Evolutionary conservation across 352 stramenopile species (phyloP).

Genomic region (Phytophthora citrophthora): DNA sequence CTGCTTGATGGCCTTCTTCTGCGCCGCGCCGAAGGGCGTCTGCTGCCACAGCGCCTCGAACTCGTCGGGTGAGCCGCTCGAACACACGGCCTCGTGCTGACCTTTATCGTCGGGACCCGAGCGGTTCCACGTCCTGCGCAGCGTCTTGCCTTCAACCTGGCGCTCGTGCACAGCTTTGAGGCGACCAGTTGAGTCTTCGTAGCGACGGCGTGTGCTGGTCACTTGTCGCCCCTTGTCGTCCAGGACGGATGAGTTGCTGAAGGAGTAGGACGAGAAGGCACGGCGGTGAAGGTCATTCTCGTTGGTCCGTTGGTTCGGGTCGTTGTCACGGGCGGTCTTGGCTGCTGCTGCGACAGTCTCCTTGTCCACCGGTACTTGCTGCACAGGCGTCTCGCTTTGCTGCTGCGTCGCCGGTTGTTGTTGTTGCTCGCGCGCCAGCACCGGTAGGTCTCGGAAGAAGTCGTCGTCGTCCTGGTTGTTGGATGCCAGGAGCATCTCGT

Average conservation of each 20-base stretch:
- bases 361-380: conserved; percentile 12
- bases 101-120: conserved; percentile 38
- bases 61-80: conserved; percentile 44
- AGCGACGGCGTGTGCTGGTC: conserved; percentile 39
- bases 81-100: conserved; percentile 41
- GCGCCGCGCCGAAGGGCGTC: conserved; percentile 53
- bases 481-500: conserved; percentile 5
- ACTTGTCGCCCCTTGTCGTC: conserved; percentile 46
- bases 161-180: conserved; percentile 36
- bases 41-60: conserved; percentile 60
- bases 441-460: conserved; percentile 21
- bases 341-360: neutral
- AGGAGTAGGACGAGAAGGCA: conserved; percentile 52
- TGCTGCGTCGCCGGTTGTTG: conserved; percentile 3
- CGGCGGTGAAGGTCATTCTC: neutral
- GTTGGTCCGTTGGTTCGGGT: neutral
- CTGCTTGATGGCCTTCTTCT: conserved; percentile 34
- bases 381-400: neutral
- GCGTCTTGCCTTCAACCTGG: conserved; percentile 46
- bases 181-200: conserved; percentile 49
- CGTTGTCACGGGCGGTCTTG: neutral
- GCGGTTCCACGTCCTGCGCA: conserved; percentile 46
- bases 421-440: conserved; percentile 8
- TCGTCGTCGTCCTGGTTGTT: conserved; percentile 14
- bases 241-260: conserved; percentile 37